Base-by-base conservation (phyloP, 2,329 filamentous ascomycete species). In the Cladophialophora psammophila region DNA sequence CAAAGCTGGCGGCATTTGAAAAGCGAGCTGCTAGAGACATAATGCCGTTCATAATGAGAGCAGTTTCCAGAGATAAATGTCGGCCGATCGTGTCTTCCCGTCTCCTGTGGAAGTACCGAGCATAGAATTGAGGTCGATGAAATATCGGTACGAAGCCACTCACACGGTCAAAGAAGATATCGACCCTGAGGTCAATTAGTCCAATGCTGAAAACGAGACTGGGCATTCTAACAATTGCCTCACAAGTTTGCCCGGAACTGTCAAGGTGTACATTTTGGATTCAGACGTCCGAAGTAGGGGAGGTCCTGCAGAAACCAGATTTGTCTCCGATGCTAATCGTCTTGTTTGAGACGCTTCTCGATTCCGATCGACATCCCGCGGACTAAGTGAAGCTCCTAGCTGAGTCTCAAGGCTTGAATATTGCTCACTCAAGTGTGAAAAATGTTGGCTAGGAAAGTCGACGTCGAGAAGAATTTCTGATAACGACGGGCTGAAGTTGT, bases 1-100 rank as follows among this genome's bases (percentile, higher is more conserved):
- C 40, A 20, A 60, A 38, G 15, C 35, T 13, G 40, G 58, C 40
- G 2, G 42, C 32, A 15, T 36, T 32, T 18, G 58, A 50, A 35
- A 60, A 60, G n/a, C 58, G 40, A 18, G 58, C 58, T 3, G 58
- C 52, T 12, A 60, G n/a, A 34, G 31, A 18, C 58, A 60, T 60
- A 18, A 60, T 35, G 32, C 58, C 35, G 35, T 60, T 60, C 9
- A 60, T 20, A 18, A 60, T 60, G 42, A 60, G 50, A 18, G 42
- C 58, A 12, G 32, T 36, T 18, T 60, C 58, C 15, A 60, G 42
- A 18, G 18, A 13, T 15, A 60, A 34, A 1, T 20, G 26, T 34
- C 35, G 15, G 15, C 40, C 31, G 12, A 45, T 9, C 10, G 32
- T 13, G 9, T 34, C 57, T 60, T 60, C 20, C 18, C 32, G 18